Percentiles rank a stretch among this genome's conserved stretches.
These are phyloP conservation scores for Drosera capensis DNA, from an alignment of 148 eudicot genomes.

Conservation along the genomic window DNA sequence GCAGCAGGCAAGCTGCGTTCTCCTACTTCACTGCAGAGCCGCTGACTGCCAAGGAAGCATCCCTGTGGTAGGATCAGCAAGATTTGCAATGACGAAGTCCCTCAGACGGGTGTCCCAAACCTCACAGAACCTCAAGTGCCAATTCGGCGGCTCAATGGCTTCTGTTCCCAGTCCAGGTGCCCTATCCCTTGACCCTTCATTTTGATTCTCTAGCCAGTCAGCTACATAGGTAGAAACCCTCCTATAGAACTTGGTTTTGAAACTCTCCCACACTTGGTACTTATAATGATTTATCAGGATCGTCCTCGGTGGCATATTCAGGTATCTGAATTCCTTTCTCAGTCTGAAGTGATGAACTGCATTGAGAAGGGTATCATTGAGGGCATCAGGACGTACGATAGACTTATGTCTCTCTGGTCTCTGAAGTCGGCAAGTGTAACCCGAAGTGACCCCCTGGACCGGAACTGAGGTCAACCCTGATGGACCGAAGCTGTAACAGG, in stretches of 20 bases:
- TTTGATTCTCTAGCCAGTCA: constrained; percentile 68
- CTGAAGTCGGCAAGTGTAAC: constrained; percentile 36
- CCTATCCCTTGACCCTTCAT: constrained; percentile 33
- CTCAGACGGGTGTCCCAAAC: constrained; percentile 24
- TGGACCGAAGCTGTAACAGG: constrained; percentile 40
- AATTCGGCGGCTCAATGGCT: constrained; percentile 28
- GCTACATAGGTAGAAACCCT: constrained; percentile 91
- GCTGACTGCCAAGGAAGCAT: constrained; percentile 26
- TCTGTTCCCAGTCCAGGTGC: constrained; percentile 39
- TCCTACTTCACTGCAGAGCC: not conserved
- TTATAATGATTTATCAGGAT: constrained; percentile 55
- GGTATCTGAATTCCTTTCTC: constrained; percentile 11
- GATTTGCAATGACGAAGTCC: constrained; percentile 11
- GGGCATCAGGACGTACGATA: constrained; percentile 35
- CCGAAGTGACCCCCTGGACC: constrained; percentile 23
- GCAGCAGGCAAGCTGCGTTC: not conserved
- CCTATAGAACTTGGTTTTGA: constrained; percentile 68
- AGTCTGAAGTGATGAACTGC: constrained; percentile 43
- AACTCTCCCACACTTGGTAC: constrained; percentile 87
- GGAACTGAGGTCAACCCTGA: constrained; percentile 30
- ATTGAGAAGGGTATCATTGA: constrained; percentile 26
- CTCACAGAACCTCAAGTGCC: constrained; percentile 37
- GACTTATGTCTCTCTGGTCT: constrained; percentile 44
- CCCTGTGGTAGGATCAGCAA: constrained; percentile 10
- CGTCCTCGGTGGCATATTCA: constrained; percentile 7